Evolutionary conservation across 1,139 yeast genomes (phyloP), one percentile per base, ranked within the genome.

Genomic region (Keqinozyma sinolaborantium): DNA sequence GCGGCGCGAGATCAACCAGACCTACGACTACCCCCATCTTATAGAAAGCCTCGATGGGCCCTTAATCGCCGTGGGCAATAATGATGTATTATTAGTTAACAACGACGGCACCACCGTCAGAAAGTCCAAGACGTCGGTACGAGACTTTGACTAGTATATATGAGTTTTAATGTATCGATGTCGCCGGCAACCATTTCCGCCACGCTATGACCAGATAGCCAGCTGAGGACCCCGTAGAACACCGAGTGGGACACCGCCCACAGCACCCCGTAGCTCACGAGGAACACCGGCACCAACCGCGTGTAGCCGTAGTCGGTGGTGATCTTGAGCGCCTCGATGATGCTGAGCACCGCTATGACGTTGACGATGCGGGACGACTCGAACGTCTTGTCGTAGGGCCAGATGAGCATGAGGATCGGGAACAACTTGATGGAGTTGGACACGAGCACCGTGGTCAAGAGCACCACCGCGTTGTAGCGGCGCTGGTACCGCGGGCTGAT

Each of bases 401-500:
- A 92, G 23, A 94, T 90, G 24, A 92, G 67, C 90, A 90, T 90
- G 23, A 92, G 64, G n/a, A 94, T 83, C 0, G 98, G 98, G 40
- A 90, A 82, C 15, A 92, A 66, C 49, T 83, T 85, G 25, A 92
- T 79, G 1, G 87, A 77, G 27, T 86, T 79, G 0, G 97, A 79
- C 3, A 87, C 72, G 28, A 88, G 53, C 2, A 87, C 70, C 0
- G 95, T 83, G 4, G 80, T 71, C 1, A 88, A 68, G 16, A 90
- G 56, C 3, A 74, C 73, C 5, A 59, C 50, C 2, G 47, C 40
- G 18, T 46, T 42, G 42, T 63, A 68, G 1, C 54, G 51, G 16
- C 35, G 31, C 31, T 53, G 61, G 27, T 32, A 43, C 0, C 35
- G 23, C 2, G 30, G 23, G 1, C 36, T 37, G 3, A 60, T 29